Evolutionary conservation across 345 rosid species (phyloP).

Genomic region (Salix udensis): DNA sequence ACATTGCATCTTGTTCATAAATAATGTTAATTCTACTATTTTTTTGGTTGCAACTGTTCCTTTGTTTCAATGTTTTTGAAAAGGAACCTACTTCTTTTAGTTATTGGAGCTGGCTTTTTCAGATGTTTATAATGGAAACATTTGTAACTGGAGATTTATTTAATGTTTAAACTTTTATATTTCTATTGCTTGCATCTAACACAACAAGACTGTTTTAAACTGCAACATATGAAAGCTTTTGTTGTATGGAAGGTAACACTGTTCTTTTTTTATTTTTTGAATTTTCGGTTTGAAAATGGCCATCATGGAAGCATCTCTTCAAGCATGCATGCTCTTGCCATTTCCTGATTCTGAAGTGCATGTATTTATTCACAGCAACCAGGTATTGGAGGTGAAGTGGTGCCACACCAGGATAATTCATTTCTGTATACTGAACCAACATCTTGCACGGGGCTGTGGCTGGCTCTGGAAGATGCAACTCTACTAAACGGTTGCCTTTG

Average conservation of each 20-base stretch:
- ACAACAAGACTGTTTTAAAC: no score
- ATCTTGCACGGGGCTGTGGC: constrained; percentile 92
- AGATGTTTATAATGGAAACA: no score
- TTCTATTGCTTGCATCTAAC: no score
- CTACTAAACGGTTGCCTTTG: constrained; percentile 80
- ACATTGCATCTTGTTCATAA: no score
- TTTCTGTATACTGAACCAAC: constrained; percentile 82
- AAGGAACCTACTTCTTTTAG: no score
- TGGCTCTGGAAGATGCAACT: constrained; percentile 93
- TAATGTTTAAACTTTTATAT: no score
- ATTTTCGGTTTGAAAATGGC: no score
- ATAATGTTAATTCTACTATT: no score
- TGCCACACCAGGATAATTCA: constrained; percentile 91
- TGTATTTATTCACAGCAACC: constrained; percentile 63
- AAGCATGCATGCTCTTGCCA: not conserved
- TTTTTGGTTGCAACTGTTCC: no score
- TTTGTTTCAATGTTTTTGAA: no score
- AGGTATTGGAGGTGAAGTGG: constrained; percentile 95
- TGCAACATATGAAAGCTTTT: not conserved
- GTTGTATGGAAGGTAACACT: not conserved
- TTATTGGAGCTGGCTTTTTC: no score
- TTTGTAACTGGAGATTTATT: no score
- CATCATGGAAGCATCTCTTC: not conserved
- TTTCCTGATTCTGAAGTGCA: not conserved
- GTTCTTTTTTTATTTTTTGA: not conserved